Conservation (phyloP, 2,329 filamentous ascomycete species). For the Metarhizium sp. region DNA sequence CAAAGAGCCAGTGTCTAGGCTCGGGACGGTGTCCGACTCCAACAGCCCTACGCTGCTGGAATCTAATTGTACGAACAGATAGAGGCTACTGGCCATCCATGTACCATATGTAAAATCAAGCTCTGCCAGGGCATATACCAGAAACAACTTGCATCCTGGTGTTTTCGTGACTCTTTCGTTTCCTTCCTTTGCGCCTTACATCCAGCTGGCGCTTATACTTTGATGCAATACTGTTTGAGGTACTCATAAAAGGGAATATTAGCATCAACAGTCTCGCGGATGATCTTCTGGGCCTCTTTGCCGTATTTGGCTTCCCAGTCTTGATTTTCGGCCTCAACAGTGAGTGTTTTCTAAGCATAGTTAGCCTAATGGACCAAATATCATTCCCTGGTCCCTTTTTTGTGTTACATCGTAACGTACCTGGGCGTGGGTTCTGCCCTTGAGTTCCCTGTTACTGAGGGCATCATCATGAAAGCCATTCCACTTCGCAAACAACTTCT, state of each 20-base stretch:
- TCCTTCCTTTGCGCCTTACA: background rate
- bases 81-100: background rate
- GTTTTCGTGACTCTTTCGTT: background rate
- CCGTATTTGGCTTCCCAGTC: conserved; percentile 72
- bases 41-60: background rate
- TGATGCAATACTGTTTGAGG: conserved; percentile 66
- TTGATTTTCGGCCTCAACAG: conserved; percentile 54
- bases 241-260: conserved; percentile 73
- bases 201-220: conserved; percentile 31
- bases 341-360: conserved; percentile 45
- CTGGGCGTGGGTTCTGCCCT: conserved; percentile 55
- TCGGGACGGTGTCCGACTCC: background rate
- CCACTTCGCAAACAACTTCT: conserved; percentile 87
- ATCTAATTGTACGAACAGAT: conserved; percentile 2
- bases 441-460: conserved; percentile 69
- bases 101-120: conserved; percentile 3
- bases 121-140: conserved; percentile 1
- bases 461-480: conserved; percentile 94
- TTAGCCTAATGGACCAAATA: background rate
- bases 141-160: background rate
- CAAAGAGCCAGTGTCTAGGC: background rate
- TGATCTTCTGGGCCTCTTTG: conserved; percentile 58
- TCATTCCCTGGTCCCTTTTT: background rate
- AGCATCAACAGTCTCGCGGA: conserved; percentile 60
- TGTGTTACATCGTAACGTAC: conserved; percentile 24